These are phyloP conservation scores for Spathaspora arborariae DNA, from an alignment of 805 yeast species.

Conservation along the genomic window DNA sequence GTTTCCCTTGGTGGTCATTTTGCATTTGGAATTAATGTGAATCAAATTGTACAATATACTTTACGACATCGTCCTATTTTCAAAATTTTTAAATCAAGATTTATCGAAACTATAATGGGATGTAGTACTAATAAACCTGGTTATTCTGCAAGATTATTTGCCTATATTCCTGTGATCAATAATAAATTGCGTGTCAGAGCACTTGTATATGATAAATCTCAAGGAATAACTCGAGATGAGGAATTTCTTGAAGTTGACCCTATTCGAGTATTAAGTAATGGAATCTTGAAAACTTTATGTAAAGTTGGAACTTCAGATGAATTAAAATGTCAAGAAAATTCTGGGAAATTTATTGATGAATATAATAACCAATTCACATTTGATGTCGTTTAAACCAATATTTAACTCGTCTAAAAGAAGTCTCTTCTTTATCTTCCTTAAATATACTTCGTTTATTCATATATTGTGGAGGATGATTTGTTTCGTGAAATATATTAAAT, in stretches of 20 bases:
- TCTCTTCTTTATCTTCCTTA: background rate
- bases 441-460: conserved; percentile 4
- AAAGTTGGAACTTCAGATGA: conserved; percentile 2
- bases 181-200: background rate
- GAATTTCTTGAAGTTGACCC: background rate
- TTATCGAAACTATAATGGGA: background rate
- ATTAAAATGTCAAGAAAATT: background rate
- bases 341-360: background rate
- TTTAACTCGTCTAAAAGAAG: background rate
- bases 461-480: background rate
- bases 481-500: background rate
- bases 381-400: conserved; percentile 7
- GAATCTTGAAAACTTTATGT: conserved; percentile 3
- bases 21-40: background rate
- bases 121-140: background rate
- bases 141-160: conserved; percentile 1
- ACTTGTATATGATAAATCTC: background rate
- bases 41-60: background rate
- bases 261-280: background rate
- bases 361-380: conserved; percentile 2
- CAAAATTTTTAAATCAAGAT: conserved; percentile 1
- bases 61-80: background rate
- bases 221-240: background rate
- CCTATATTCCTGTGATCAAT: conserved; percentile 2
- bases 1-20: background rate